Evolutionary conservation across 352 stramenopile genomes (phyloP), one percentile per base, ranked within the genome.

Genomic region (Globisporangium cylindrosporum): DNA sequence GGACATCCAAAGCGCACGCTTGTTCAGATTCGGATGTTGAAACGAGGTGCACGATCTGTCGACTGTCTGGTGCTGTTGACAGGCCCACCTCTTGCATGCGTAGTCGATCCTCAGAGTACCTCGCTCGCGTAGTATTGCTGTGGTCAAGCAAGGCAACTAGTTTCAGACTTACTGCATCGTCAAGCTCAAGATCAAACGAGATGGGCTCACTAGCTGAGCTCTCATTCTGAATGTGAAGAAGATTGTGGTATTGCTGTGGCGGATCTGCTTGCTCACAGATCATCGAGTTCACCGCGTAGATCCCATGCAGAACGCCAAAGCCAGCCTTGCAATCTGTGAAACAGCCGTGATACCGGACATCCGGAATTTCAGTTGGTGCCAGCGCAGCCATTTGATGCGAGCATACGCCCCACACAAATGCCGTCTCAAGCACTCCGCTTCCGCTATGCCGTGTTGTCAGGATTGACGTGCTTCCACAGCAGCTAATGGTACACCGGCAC

Each of bases 391-490:
- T 3, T 10, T 29, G 41, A 22, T 20, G 15, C 14, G 73, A 69
- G 48, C 62, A 68, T 22, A 80, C 48, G 7, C 75, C 75, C 73
- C 75, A 80, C 0, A 68, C 36, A 22, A 76, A 75, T 4, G 43
- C 66, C 36, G 67, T 32, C 9, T 61, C 48, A 25, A 76, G 61
- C 8, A 7, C 20, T 34, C 48, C 51, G 43, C 29, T 69, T 7
- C 14, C 49, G 6, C 25, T 3, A 53, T 24, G 3, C 25, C 48
- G 51, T 29, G 59, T 27, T 32, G 68, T 15, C 8, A 78, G 18
- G 25, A n/a, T 9, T 3, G 75, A 82, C 14, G 73, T 73, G 32
- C 75, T 63, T 7, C 65, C 73, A 53, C 46, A 65, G 62, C 75
- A 82, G 12, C 56, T 59, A 57, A 78, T 29, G 60, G 49, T 6